phyloP scores from a whole-genome alignment of 2,329 filamentous ascomycete genomes.

The Dactylellina haptotyla region DNA sequence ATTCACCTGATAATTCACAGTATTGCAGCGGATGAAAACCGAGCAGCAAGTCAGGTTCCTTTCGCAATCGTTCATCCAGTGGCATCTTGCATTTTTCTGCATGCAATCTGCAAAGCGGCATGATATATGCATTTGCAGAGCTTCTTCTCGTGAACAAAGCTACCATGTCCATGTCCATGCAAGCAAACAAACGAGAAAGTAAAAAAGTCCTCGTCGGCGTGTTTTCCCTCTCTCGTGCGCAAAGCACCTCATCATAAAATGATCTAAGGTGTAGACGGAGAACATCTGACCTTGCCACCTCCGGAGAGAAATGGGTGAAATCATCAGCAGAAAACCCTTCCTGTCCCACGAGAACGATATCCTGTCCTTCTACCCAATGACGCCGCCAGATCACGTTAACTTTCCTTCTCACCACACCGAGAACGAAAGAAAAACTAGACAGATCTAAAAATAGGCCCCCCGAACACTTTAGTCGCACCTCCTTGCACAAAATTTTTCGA shows the following conservation, averaged over 20 bases:
- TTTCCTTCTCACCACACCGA: conserved; percentile 24
- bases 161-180: conserved; percentile 16
- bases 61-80: conserved; percentile 43
- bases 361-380: conserved; percentile 40
- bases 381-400: conserved; percentile 53
- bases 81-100: conserved; percentile 51
- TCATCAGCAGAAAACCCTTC: conserved; percentile 38
- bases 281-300: conserved; percentile 49
- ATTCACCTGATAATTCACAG: neutral
- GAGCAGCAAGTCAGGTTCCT: conserved; percentile 11
- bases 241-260: conserved; percentile 29
- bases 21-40: conserved; percentile 18
- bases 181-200: conserved; percentile 3
- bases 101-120: conserved; percentile 53
- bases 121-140: conserved; percentile 42
- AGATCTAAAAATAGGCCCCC: conserved; percentile 45
- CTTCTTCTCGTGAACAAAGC: conserved; percentile 13
- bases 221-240: conserved; percentile 23
- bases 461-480: conserved; percentile 36
- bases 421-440: conserved; percentile 11
- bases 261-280: too few species aligned
- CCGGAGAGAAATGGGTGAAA: neutral
- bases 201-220: conserved; percentile 39
- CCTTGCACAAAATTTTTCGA: conserved; percentile 41
- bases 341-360: conserved; percentile 44